Percentiles rank a stretch among this genome's conserved stretches.
These are phyloP conservation scores for Ogataea kodamae DNA, from an alignment of 805 yeast species.

Conservation along the genomic window DNA sequence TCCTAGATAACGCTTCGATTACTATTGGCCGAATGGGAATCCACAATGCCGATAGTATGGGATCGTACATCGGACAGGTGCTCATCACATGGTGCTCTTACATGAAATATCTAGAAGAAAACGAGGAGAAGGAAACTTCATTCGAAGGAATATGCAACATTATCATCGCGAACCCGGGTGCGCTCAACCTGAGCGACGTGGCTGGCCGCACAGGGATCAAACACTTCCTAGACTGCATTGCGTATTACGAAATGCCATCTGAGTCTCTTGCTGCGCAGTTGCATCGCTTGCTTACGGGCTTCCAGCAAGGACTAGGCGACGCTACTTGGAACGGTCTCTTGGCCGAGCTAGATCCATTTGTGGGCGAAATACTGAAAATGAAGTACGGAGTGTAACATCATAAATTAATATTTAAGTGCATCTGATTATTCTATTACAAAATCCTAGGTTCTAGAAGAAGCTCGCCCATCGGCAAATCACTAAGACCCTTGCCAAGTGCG, in stretches of 20 bases:
- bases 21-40: conserved; percentile 85
- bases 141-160: conserved; percentile 79
- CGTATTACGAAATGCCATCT: conserved; percentile 49
- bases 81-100: conserved; percentile 67
- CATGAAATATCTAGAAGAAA: conserved; percentile 65
- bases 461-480: conserved; percentile 54
- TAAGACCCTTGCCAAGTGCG: conserved; percentile 52
- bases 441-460: conserved; percentile 59
- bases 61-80: conserved; percentile 56
- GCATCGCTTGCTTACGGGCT: conserved; percentile 42
- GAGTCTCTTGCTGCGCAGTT: conserved; percentile 43
- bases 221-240: conserved; percentile 57
- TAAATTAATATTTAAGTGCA: neutral
- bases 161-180: conserved; percentile 63
- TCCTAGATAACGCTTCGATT: conserved; percentile 83
- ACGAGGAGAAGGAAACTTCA: conserved; percentile 85
- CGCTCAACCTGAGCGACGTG: conserved; percentile 44
- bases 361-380: conserved; percentile 23
- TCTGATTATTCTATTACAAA: conserved; percentile 1
- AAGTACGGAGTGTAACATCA: conserved; percentile 27
- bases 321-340: conserved; percentile 28
- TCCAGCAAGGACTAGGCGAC: conserved; percentile 45
- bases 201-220: conserved; percentile 47
- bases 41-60: conserved; percentile 53
- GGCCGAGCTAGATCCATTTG: conserved; percentile 24